These are phyloP conservation scores for Kitagawia praeruptora DNA, from an alignment of 129 eudicot species.

Conservation along the genomic window DNA sequence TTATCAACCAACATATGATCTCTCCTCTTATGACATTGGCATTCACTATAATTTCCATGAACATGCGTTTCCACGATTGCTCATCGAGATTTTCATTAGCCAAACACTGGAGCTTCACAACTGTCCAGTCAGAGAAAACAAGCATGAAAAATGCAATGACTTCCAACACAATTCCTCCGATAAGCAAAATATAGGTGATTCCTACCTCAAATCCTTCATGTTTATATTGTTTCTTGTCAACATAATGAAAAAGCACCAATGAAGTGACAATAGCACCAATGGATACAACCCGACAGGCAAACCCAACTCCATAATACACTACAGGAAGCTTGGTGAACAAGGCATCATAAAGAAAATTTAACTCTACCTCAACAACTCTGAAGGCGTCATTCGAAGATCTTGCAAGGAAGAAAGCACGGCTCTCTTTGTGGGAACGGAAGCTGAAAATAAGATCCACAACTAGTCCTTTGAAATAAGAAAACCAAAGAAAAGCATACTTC, in stretches of 20 bases:
- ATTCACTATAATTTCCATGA: constrained; percentile 32
- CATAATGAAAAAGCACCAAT: constrained; percentile 17
- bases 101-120: constrained; percentile 15
- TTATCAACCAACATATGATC: neutral
- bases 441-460: constrained; percentile 45
- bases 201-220: constrained; percentile 12
- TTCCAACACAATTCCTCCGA: constrained; percentile 46
- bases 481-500: constrained; percentile 35
- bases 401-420: constrained; percentile 41
- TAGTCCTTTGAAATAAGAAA: constrained; percentile 34
- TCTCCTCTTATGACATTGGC: neutral
- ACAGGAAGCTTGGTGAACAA: constrained; percentile 50
- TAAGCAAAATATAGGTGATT: constrained; percentile 38
- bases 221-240: constrained; percentile 1
- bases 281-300: constrained; percentile 18
- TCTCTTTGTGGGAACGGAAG: constrained; percentile 25
- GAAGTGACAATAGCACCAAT: constrained; percentile 17
- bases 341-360: constrained; percentile 45
- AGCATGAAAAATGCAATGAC: constrained; percentile 32
- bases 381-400: constrained; percentile 37
- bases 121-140: constrained; percentile 45
- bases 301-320: constrained; percentile 14
- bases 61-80: constrained; percentile 13
- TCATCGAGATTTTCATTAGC: constrained; percentile 6
- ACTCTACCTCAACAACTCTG: constrained; percentile 42